Evolutionary conservation across 768 basidiomycete genomes (phyloP).

Genomic region (Xerocomellus chrysenteron): DNA sequence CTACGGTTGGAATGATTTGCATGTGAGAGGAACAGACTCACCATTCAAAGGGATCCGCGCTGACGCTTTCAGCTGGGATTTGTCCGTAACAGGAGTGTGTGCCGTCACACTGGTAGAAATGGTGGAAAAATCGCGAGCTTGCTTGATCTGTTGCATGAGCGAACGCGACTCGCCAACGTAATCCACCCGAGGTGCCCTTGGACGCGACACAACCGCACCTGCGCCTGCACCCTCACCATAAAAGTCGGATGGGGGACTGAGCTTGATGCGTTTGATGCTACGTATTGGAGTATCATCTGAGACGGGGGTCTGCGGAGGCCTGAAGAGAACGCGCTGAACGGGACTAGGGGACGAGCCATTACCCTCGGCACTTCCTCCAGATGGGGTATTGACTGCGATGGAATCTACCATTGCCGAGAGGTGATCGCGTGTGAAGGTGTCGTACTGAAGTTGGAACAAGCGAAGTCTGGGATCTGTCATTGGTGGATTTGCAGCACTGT

Average conservation of each 20-base stretch:
- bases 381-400: constrained; percentile 79
- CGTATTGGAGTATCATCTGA: constrained; percentile 53
- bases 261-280: constrained; percentile 77
- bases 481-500: constrained; percentile 31
- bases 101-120: constrained; percentile 59
- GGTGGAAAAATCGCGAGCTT: constrained; percentile 75
- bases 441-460: constrained; percentile 92
- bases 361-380: constrained; percentile 48
- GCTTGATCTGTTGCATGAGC: constrained; percentile 79
- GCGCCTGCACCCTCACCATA: constrained; percentile 51
- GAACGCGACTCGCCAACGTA: constrained; percentile 77
- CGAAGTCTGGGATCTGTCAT: constrained; percentile 73
- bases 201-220: constrained; percentile 49
- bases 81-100: constrained; percentile 24
- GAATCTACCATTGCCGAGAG: constrained; percentile 93
- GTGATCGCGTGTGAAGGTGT: constrained; percentile 94
- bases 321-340: constrained; percentile 42
- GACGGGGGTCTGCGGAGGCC: constrained; percentile 45
- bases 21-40: constrained; percentile 7
- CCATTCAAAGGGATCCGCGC: constrained; percentile 5
- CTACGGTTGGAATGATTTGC: background rate
- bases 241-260: constrained; percentile 66
- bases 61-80: constrained; percentile 5
- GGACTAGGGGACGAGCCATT: constrained; percentile 48
- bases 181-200: constrained; percentile 51